Percentiles rank a stretch among this genome's conserved stretches.
Evolutionary conservation across 768 basidiomycete species (phyloP).

Genomic region (Rhodocollybia butyracea): DNA sequence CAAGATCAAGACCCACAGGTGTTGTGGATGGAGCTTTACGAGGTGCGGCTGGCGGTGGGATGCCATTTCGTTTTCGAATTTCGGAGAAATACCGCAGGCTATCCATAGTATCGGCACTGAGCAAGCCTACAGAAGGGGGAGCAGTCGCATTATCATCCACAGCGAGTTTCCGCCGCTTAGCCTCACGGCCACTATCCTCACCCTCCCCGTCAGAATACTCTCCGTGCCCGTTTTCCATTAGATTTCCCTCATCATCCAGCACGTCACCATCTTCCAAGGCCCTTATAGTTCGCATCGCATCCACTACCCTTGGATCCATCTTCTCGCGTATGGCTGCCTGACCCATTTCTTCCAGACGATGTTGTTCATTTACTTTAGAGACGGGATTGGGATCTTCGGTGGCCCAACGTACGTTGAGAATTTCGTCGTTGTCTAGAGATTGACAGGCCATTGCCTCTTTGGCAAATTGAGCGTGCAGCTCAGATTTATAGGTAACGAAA

Average conservation of each 20-base stretch:
- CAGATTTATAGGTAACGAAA: conserved; percentile 91
- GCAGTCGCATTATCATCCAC: conserved; percentile 21
- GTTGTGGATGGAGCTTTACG: conserved; percentile 29
- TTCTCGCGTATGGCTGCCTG: conserved; percentile 80
- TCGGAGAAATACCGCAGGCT: conserved; percentile 90
- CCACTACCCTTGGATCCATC: conserved; percentile 86
- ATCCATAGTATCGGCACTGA: conserved; percentile 84
- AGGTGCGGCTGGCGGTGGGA: conserved; percentile 20
- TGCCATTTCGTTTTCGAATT: conserved; percentile 68
- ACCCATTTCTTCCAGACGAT: conserved; percentile 78
- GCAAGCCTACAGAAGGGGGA: conserved; percentile 46
- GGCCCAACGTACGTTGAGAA: conserved; percentile 98
- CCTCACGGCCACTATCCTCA: conserved; percentile 26
- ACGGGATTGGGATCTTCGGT: conserved; percentile 98
- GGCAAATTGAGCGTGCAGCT: conserved; percentile 89
- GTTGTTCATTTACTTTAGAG: conserved; percentile 82
- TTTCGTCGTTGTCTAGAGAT: conserved; percentile 94
- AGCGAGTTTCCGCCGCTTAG: conserved; percentile 30
- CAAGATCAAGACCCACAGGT: conserved; percentile 56
- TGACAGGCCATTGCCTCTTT: conserved; percentile 99
- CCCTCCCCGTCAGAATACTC: conserved; percentile 28
- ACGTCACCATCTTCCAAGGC: conserved; percentile 82
- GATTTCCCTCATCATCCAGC: conserved; percentile 37
- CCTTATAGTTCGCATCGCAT: conserved; percentile 82
- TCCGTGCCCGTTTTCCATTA: conserved; percentile 29